Conservation (phyloP, 768 basidiomycete species). For the Holtermanniella nyarrowii region DNA sequence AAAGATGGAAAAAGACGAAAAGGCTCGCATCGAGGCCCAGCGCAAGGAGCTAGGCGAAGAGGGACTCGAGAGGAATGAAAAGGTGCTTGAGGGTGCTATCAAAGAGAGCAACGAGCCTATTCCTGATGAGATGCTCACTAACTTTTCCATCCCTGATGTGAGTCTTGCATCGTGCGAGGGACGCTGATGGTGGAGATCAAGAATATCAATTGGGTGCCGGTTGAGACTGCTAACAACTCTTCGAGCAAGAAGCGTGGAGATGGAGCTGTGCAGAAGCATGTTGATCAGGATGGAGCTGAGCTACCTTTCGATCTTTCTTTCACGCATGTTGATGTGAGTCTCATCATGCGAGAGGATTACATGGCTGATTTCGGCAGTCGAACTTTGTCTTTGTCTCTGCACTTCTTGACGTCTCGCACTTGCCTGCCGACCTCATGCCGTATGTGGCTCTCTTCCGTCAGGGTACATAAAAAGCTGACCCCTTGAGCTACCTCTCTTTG, state of each 20-base stretch:
- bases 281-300: conserved; percentile 56
- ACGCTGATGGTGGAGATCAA: conserved; percentile 33
- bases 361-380: conserved; percentile 51
- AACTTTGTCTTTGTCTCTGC: conserved; percentile 79
- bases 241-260: conserved; percentile 24
- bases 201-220: conserved; percentile 84
- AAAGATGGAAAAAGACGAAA: conserved; percentile 69
- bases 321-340: conserved; percentile 72
- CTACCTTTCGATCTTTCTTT: conserved; percentile 87
- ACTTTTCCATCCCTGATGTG: conserved; percentile 85
- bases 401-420: conserved; percentile 61
- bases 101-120: conserved; percentile 73
- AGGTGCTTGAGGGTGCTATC: conserved; percentile 69
- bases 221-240: conserved; percentile 45
- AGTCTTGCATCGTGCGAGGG: conserved; percentile 4
- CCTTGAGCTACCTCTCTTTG: conserved; percentile 57
- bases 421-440: conserved; percentile 69
- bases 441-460: conserved; percentile 41
- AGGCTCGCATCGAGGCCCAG: conserved; percentile 61
- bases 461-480: background rate
- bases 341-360: background rate
- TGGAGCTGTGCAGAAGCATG: conserved; percentile 50
- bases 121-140: conserved; percentile 65
- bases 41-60: conserved; percentile 61
- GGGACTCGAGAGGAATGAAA: conserved; percentile 62